Evolutionary conservation across 164 flowering plant species (phyloP).

Genomic region (Macadamia integrifolia): DNA sequence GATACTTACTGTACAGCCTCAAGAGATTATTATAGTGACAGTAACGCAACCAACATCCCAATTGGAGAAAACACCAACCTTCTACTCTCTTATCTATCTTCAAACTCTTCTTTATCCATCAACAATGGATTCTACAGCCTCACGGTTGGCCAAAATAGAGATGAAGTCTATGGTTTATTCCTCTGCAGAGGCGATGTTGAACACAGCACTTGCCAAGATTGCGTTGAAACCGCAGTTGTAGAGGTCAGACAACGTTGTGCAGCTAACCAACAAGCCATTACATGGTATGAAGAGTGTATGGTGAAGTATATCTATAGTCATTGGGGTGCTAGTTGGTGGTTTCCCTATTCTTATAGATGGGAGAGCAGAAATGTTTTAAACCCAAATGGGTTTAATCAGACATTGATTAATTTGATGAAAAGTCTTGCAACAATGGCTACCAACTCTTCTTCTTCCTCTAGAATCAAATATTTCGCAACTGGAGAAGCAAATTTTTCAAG

Average conservation of each 20-base stretch:
- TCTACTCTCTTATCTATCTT: slow-evolving; percentile 12
- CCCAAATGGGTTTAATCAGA: neutral
- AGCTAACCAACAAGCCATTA: slow-evolving; percentile 8
- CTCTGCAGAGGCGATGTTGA: slow-evolving; percentile 28
- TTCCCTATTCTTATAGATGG: neutral
- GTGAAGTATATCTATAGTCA: slow-evolving; percentile 18
- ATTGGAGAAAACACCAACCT: slow-evolving; percentile 16
- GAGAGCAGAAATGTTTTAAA: neutral
- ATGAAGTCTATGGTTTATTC: slow-evolving; percentile 12
- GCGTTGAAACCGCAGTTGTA: slow-evolving; percentile 10
- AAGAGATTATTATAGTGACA: no score
- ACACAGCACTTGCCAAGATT: slow-evolving; percentile 10
- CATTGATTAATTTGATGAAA: neutral
- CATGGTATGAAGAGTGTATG: slow-evolving; percentile 22
- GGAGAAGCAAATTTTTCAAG: neutral
- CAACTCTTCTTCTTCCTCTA: neutral
- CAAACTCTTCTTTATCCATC: neutral
- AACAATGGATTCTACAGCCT: slow-evolving; percentile 15
- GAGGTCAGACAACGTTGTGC: slow-evolving; percentile 13
- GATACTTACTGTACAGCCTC: neutral
- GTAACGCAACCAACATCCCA: slow-evolving; percentile 2
- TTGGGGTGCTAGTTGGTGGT: neutral
- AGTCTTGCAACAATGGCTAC: neutral
- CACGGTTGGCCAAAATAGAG: slow-evolving; percentile 9
- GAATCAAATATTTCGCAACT: slow-evolving; percentile 1